Evolutionary conservation across 2,329 filamentous ascomycete species (phyloP), one percentile per base, ranked within the genome.

Genomic region (Zymoseptoria tritici): DNA sequence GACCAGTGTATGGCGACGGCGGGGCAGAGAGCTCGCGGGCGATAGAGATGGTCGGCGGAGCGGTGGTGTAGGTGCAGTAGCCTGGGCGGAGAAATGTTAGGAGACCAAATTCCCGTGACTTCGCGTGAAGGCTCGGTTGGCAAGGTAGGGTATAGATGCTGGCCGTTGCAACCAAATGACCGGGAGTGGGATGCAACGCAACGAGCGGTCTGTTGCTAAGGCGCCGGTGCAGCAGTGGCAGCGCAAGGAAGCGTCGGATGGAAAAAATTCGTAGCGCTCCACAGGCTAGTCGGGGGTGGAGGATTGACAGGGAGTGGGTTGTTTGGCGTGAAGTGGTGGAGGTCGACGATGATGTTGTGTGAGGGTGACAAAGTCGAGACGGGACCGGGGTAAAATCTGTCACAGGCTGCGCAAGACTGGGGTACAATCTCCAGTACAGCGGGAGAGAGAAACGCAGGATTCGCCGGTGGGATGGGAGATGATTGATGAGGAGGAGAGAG

Each of bases 31-130:
- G 19, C 13, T 51, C 29, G 29, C 19, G 16, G 56, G 54, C 22
- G 49, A 54, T 24, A 55, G 53, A 49, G 31, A 57, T 36, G 19
- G 55, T 58, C 16, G 54, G 50, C 19, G 54, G 6, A 55, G 55
- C 60, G 55, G 54, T 19, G 29, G 46, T 24, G 21, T 49, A 19
- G 20, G 36, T 13, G 52, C 21, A 46, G 11, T 24, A 22, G 36
- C 5, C 36, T 46, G 36, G 36, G 36, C 16, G 36, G 36, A n/a
- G 13, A 46, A 46, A 46, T 46, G 36, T 46, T 46, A 46, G 36
- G 13, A 46, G 36, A 29, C 36, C 36, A 46, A 46, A 46, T 46
- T 46, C 36, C 36, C 13, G 11, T 46, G 36, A 46, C 7, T n/a
- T 46, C 36, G 36, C 36, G 36, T 46, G 36, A 46, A 46, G 36